Base-by-base conservation (phyloP, 2,329 filamentous ascomycete genomes). In the Neofusicoccum cordaticola region DNA sequence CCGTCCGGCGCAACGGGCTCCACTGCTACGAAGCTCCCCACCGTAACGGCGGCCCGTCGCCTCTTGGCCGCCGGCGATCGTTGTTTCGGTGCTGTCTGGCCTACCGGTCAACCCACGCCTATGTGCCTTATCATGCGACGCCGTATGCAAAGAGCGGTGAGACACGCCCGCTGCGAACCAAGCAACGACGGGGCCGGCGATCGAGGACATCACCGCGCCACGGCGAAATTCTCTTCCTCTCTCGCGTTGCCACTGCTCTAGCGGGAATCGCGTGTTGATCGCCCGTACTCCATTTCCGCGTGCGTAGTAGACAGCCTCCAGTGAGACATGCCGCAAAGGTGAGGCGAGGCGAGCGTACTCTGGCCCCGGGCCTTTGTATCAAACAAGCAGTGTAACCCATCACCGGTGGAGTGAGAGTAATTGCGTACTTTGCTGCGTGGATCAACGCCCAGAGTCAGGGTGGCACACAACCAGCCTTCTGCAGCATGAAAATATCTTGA, bases 91-190 rank as follows among this genome's bases (percentile, higher is more conserved):
- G 52, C 39, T 42, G 52, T 42, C 44, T 57, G 52, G 52, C 39
- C 52, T 44, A 57, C 52, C 56, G 41, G 42, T 60, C 42, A 47
- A 31, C n/a, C 27, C 41, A 35, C 31, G 15, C 56, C 17, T 8
- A 11, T 17, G 15, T n/a, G 39, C 41, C 22, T 45, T 45, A 58
- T 58, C 53, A 58, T 58, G 53, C 53, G 53, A 58, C 53, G 22
- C n/a, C n/a, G 42, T 39, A 39, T 39, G 27, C 17, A 60, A 60
- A 19, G 41, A 60, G 56, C 56, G 56, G 56, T 60, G 56, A 60
- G 56, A 60, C 56, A 47, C 17, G 41, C 13, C 8, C 39, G 39
- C 13, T 44, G 39, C 52, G 11, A 13, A 47, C 56, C 17, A 19
- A 34, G 27, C 27, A 31, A 5, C 27, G 5, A 31, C 27, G 27